phyloP scores from a whole-genome alignment of 352 stramenopile genomes.

The Pythium apleroticum region DNA sequence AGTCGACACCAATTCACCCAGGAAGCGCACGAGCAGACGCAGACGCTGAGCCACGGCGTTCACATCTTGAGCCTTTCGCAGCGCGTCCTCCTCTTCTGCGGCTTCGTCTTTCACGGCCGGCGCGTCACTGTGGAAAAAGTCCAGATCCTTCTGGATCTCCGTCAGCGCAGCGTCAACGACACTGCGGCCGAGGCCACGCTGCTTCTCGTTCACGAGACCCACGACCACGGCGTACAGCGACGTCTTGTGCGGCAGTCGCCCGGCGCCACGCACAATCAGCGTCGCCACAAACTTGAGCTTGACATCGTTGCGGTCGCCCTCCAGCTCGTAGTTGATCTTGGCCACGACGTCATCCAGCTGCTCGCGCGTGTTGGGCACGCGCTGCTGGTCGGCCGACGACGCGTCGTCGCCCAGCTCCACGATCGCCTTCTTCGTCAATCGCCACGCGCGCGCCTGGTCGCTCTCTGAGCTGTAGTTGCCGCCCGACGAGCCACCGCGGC shows the following conservation, averaged over 20 bases:
- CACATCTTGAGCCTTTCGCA: constrained; percentile 28
- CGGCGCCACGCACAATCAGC: constrained; percentile 53
- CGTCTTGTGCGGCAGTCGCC: constrained; percentile 69
- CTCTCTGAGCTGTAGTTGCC: constrained; percentile 39
- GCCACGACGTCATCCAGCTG: constrained; percentile 43
- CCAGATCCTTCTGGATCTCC: constrained; percentile 55
- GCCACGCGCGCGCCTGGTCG: constrained; percentile 66
- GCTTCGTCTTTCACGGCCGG: constrained; percentile 23
- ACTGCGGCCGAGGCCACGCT: constrained; percentile 51
- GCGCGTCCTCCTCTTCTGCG: constrained; percentile 35
- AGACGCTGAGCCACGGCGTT: constrained; percentile 45
- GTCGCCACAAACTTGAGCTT: constrained; percentile 57
- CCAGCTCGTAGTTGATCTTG: constrained; percentile 53
- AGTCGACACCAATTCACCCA: constrained; percentile 55
- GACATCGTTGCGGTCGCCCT: constrained; percentile 48
- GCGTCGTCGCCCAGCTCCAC: constrained; percentile 62
- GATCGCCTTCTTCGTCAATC: constrained; percentile 70
- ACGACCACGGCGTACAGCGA: constrained; percentile 65
- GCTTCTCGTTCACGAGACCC: constrained; percentile 66
- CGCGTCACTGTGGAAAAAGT: constrained; percentile 40
- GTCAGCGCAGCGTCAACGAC: constrained; percentile 40
- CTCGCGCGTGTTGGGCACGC: constrained; percentile 31
- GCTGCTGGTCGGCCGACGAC: constrained; percentile 16
- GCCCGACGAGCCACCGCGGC: constrained; percentile 21
- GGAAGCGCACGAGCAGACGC: constrained; percentile 59